Evolutionary conservation across 805 yeast genomes (phyloP).

Genomic region (Ogataea haglerorum): DNA sequence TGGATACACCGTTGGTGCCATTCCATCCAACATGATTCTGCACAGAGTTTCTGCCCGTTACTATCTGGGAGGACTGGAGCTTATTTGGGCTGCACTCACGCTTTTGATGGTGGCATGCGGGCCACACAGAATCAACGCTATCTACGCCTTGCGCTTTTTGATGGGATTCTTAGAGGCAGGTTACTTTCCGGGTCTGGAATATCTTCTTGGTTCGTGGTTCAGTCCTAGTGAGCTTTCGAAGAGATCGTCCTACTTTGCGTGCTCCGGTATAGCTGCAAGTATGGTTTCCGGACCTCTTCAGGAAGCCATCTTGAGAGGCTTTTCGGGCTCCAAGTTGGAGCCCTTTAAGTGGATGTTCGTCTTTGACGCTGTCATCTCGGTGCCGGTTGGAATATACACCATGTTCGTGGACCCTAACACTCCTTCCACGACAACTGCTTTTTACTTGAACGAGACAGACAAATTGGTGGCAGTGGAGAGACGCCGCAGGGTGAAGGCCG

Average conservation of each 20-base stretch:
- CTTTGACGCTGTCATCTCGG: constrained; percentile 39
- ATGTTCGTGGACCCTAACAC: constrained; percentile 44
- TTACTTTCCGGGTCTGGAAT: constrained; percentile 47
- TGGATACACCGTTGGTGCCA: constrained; percentile 47
- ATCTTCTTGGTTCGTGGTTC: constrained; percentile 37
- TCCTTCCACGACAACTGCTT: constrained; percentile 39
- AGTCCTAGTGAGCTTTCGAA: constrained; percentile 34
- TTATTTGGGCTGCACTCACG: constrained; percentile 44
- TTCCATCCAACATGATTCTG: constrained; percentile 45
- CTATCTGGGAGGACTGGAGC: constrained; percentile 42
- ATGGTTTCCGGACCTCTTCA: constrained; percentile 38
- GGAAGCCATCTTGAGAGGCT: constrained; percentile 28
- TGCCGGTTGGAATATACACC: constrained; percentile 40
- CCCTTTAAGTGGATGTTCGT: constrained; percentile 47
- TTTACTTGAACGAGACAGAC: constrained; percentile 39
- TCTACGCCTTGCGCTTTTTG: constrained; percentile 35
- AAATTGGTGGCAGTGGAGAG: constrained; percentile 42
- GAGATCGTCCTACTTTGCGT: constrained; percentile 34
- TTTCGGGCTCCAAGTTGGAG: constrained; percentile 19
- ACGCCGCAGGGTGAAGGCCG: constrained; percentile 41
- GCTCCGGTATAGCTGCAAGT: constrained; percentile 35
- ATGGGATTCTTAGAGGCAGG: constrained; percentile 46
- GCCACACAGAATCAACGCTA: constrained; percentile 19
- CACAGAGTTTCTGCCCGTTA: constrained; percentile 41
- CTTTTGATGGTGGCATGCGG: constrained; percentile 35